A percentile compares a stretch with the other conserved stretches of the same genome.
phyloP scores from a whole-genome alignment of 1,284 basidiomycete species.

The Mycosarcoma mackinlayi region DNA sequence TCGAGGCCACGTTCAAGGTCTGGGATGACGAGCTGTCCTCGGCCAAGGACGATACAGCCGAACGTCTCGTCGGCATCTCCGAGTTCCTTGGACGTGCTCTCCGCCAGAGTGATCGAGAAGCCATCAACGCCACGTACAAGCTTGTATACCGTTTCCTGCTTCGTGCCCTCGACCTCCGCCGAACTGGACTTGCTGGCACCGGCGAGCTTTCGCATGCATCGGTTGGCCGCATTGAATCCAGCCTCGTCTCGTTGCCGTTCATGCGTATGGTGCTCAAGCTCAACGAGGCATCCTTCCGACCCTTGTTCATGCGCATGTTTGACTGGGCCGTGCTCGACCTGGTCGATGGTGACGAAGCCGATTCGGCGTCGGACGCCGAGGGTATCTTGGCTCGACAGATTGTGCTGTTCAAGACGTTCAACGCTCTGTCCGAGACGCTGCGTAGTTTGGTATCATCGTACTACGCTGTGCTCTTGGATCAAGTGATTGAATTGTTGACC shows the following conservation, averaged over 20 bases:
- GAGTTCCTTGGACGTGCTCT: conserved; percentile 59
- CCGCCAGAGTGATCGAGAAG: conserved; percentile 51
- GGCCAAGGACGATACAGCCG: conserved; percentile 2
- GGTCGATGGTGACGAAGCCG: conserved; percentile 68
- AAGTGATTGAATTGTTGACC: conserved; percentile 77
- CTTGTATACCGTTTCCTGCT: conserved; percentile 83
- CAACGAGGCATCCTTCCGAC: conserved; percentile 91
- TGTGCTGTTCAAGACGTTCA: conserved; percentile 61
- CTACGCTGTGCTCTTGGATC: conserved; percentile 74
- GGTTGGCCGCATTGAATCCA: conserved; percentile 70
- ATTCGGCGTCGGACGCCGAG: conserved; percentile 12
- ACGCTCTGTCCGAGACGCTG: conserved; percentile 54
- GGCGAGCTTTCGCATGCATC: conserved; percentile 56
- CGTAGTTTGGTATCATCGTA: conserved; percentile 58
- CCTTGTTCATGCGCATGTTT: conserved; percentile 88
- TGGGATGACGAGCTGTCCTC: conserved; percentile 45
- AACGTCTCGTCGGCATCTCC: conserved; percentile 46
- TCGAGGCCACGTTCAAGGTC: conserved; percentile 46
- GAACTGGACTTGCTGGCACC: conserved; percentile 55
- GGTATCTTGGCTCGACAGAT: conserved; percentile 58
- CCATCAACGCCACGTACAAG: conserved; percentile 78
- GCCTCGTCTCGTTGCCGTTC: conserved; percentile 76
- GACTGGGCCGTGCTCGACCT: conserved; percentile 89
- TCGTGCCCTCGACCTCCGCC: conserved; percentile 78
- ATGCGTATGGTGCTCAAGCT: conserved; percentile 89